phyloP scores from a whole-genome alignment of 78 protist genomes.

The Speleostelium caveatum region DNA sequence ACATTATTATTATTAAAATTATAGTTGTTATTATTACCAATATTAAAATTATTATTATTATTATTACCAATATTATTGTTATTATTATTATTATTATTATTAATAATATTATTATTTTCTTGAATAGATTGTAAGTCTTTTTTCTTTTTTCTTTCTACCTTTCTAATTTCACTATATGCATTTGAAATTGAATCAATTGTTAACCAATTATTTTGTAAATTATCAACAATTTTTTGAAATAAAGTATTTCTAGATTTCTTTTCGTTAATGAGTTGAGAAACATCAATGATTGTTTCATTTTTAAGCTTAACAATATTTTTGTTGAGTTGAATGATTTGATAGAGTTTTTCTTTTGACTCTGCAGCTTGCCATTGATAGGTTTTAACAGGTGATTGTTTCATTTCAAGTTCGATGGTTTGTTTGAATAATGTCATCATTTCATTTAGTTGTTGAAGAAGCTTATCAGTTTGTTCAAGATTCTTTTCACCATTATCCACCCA shows the following conservation, averaged over 20 bases:
- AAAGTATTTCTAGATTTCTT: constrained; percentile 21
- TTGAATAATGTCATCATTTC: neutral
- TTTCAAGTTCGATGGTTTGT: constrained; percentile 1
- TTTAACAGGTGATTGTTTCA: neutral
- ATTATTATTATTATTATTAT: too few species aligned
- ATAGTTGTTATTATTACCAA: too few species aligned
- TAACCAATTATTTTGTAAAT: neutral
- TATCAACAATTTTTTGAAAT: constrained; percentile 22
- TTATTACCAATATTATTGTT: too few species aligned
- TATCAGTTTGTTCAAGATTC: neutral
- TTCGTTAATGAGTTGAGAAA: constrained; percentile 6
- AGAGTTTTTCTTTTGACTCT: neutral
- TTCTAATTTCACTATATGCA: constrained; percentile 16
- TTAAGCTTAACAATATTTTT: constrained; percentile 42
- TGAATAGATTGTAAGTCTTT: too few species aligned
- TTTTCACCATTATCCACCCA: constrained; percentile 63
- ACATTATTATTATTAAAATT: too few species aligned
- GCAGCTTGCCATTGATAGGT: neutral
- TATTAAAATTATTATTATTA: too few species aligned
- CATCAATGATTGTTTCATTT: constrained; percentile 12
- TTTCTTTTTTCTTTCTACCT: neutral
- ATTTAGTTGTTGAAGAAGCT: constrained; percentile 3
- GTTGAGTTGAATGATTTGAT: constrained; percentile 4
- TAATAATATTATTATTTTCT: too few species aligned
- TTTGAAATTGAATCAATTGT: constrained; percentile 13